Percentiles rank a stretch among this genome's conserved stretches.
These are phyloP conservation scores for Backusella mclennaniae DNA, from an alignment of 192 early-diverging fungal genomes.

Conservation along the genomic window DNA sequence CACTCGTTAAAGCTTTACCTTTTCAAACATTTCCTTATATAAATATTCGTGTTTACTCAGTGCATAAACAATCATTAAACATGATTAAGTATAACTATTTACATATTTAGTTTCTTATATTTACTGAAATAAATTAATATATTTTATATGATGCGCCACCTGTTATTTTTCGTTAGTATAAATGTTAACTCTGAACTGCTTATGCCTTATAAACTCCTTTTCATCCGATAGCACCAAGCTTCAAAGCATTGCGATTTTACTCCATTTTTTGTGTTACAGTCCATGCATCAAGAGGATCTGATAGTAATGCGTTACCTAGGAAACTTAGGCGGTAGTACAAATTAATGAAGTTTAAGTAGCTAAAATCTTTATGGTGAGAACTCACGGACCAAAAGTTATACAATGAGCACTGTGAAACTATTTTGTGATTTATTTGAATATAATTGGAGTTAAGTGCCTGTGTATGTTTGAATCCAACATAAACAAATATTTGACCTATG, in stretches of 20 bases:
- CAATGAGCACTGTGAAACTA: background rate
- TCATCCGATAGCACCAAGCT: background rate
- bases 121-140: background rate
- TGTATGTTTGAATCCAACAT: background rate
- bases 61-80: background rate
- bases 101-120: too few relatives aligned
- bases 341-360: background rate
- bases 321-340: background rate
- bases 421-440: background rate
- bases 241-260: background rate
- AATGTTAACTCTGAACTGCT: background rate
- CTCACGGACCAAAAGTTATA: background rate
- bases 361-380: background rate
- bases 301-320: background rate
- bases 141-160: background rate
- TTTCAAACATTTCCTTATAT: background rate
- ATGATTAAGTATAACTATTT: background rate
- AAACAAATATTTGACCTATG: background rate
- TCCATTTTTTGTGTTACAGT: background rate
- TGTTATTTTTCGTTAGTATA: background rate
- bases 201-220: background rate
- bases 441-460: background rate
- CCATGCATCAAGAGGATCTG: background rate
- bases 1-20: background rate
- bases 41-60: background rate